phyloP scores from a whole-genome alignment of 148 eudicot species.

The Persicaria maculosa region DNA sequence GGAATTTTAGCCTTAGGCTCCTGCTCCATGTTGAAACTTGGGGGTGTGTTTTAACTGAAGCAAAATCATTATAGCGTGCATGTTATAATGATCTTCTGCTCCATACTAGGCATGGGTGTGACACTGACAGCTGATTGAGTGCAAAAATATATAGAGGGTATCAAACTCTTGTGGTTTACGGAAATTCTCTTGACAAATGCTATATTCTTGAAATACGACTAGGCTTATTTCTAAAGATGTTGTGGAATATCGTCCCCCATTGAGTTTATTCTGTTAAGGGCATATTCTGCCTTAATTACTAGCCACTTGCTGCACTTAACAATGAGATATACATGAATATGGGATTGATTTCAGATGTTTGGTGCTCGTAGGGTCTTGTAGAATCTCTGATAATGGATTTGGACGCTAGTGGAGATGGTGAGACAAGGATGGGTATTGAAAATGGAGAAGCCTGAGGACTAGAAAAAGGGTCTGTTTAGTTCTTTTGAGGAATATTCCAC shows the following conservation, averaged over 20 bases:
- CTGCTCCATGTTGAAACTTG: neutral
- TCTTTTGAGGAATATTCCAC: neutral
- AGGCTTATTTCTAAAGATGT: neutral
- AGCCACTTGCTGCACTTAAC: neutral
- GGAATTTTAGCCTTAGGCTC: neutral
- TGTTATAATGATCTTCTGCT: neutral
- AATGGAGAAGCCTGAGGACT: neutral
- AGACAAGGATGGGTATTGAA: slow-evolving; percentile 1
- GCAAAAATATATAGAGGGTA: neutral
- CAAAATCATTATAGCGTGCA: neutral
- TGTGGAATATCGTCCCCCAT: neutral
- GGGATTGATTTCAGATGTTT: slow-evolving; percentile 9
- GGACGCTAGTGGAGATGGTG: slow-evolving; percentile 26
- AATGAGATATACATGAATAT: neutral
- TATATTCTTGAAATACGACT: neutral
- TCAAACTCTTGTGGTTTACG: neutral
- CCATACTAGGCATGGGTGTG: neutral
- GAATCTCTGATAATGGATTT: slow-evolving; percentile 45
- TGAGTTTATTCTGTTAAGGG: neutral
- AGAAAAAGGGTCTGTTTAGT: neutral
- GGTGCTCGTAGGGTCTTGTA: slow-evolving; percentile 51
- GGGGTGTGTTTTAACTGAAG: neutral
- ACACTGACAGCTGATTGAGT: neutral
- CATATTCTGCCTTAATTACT: neutral
- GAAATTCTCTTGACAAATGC: neutral